phyloP scores from a whole-genome alignment of 257 asterid species.

The Echites panduratus region DNA sequence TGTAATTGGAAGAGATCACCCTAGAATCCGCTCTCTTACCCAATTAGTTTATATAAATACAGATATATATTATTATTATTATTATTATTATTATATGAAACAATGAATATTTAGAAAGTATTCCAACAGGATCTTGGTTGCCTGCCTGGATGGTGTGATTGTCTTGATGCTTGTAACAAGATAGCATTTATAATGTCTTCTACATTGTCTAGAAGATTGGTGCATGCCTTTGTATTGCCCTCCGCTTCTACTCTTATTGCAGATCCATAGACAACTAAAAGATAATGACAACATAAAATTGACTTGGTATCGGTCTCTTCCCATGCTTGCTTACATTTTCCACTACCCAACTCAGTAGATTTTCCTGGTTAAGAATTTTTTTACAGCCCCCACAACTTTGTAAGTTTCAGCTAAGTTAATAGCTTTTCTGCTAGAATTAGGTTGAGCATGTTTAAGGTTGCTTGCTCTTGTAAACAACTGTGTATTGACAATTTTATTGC shows the following conservation, averaged over 20 bases:
- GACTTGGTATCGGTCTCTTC: neutral
- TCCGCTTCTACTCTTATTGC: neutral
- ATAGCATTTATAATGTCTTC: neutral
- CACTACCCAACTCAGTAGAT: neutral
- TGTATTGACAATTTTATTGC: slow-evolving; percentile 2
- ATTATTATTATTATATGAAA: too few relatives aligned
- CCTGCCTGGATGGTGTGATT: neutral
- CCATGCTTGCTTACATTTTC: neutral
- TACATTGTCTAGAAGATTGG: neutral
- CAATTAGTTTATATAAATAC: too few relatives aligned
- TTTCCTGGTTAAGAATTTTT: neutral
- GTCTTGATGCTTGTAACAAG: neutral
- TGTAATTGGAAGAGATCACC: too few relatives aligned
- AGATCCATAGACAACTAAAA: neutral
- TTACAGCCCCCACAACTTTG: neutral
- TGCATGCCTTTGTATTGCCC: neutral
- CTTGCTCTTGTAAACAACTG: neutral
- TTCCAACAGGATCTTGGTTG: neutral
- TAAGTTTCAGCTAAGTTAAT: neutral
- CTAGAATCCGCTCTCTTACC: too few relatives aligned
- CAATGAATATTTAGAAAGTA: too few relatives aligned
- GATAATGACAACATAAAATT: neutral
- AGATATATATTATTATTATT: too few relatives aligned
- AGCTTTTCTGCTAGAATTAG: neutral
- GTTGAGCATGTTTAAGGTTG: neutral